phyloP scores from a whole-genome alignment of 2,329 filamentous ascomycete genomes.

The Raffaelea ambrosiae region DNA sequence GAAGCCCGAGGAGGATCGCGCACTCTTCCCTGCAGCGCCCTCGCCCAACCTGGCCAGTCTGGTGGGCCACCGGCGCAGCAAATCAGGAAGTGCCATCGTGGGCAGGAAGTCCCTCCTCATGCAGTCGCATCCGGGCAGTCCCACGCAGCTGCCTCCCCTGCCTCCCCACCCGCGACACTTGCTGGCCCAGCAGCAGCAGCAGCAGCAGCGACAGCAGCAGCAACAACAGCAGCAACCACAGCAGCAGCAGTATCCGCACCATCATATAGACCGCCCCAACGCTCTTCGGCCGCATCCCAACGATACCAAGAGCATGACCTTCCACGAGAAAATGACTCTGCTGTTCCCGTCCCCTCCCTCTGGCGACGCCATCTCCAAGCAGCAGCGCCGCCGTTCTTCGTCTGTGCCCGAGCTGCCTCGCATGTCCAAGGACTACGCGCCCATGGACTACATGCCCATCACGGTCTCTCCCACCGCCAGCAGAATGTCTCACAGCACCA shows the following conservation, averaged over 20 bases:
- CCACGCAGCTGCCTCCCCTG: conserved; percentile 43
- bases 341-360: conserved; percentile 34
- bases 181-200: no score
- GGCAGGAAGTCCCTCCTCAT: conserved; percentile 36
- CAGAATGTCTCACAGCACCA: conserved; percentile 22
- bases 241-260: no score
- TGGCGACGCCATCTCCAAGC: conserved; percentile 8
- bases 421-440: no score
- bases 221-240: no score
- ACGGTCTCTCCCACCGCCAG: conserved; percentile 13
- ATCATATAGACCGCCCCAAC: conserved; percentile 1
- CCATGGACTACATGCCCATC: conserved; percentile 19
- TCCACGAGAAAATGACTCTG: conserved; percentile 47
- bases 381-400: conserved; percentile 23
- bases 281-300: conserved; percentile 36
- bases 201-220: no score
- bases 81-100: conserved; percentile 38
- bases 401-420: conserved; percentile 39
- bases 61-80: conserved; percentile 35
- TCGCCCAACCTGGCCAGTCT: conserved; percentile 21
- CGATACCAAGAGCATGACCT: conserved; percentile 48
- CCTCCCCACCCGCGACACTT: conserved; percentile 41
- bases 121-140: conserved; percentile 33
- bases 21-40: conserved; percentile 37
- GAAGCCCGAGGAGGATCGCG: conserved; percentile 34